Evolutionary conservation across 2,329 filamentous ascomycete species (phyloP).

Genomic region (Rhexocercosporidium sp.): DNA sequence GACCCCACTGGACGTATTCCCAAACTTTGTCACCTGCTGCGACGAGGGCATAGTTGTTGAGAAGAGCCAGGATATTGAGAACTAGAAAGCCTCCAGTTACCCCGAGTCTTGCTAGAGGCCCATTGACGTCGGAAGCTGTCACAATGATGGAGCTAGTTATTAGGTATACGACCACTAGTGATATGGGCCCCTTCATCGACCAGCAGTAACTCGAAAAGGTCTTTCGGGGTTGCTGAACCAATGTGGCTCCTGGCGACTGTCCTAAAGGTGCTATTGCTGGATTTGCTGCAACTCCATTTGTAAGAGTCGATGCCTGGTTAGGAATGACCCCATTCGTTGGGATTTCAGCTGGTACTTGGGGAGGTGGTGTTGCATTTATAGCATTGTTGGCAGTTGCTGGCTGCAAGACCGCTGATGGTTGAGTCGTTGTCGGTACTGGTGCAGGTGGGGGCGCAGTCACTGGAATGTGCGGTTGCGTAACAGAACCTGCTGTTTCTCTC

Average conservation of each 20-base stretch:
- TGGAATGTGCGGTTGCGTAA: no score
- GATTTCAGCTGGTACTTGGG: no score
- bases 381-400: no score
- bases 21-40: background rate
- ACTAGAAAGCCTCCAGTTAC: background rate
- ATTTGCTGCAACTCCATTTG: background rate
- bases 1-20: background rate
- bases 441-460: no score
- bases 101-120: background rate
- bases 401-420: no score
- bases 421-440: no score
- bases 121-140: background rate
- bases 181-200: background rate
- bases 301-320: no score
- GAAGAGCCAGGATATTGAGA: background rate
- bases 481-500: no score
- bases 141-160: background rate
- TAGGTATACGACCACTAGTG: background rate
- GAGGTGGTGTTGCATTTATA: no score
- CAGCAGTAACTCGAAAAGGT: background rate
- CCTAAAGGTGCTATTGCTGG: background rate
- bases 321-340: no score
- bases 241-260: background rate
- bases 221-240: background rate
- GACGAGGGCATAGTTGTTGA: constrained; percentile 1